Percentiles rank a stretch among this genome's conserved stretches.
Conservation (phyloP, 192 early-diverging fungal genomes). For the Backusella sp. region DNA sequence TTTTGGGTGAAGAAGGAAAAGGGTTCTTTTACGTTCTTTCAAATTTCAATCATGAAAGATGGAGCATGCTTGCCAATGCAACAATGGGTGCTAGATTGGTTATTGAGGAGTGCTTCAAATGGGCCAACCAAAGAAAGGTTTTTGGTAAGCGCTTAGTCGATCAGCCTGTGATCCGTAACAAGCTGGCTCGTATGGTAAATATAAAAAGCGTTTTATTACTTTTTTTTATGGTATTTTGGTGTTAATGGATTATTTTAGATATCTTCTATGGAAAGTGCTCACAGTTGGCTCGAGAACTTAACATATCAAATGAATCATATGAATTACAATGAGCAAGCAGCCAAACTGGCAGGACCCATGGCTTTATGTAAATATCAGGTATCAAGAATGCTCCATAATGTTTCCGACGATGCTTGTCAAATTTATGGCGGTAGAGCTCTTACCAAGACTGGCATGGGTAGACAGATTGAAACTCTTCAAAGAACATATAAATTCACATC, state of each 20-base stretch:
- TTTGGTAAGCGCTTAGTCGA: conserved; percentile 67
- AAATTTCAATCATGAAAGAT: conserved; percentile 75
- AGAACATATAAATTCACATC: conserved; percentile 54
- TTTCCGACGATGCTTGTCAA: conserved; percentile 63
- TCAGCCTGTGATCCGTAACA: conserved; percentile 68
- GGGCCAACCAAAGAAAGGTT: conserved; percentile 70
- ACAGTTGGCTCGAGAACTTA: conserved; percentile 58
- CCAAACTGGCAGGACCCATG: conserved; percentile 62
- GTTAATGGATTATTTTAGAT: conserved; percentile 24
- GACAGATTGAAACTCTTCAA: conserved; percentile 59
- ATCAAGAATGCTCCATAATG: conserved; percentile 57
- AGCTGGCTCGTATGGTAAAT: conserved; percentile 62
- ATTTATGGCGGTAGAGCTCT: conserved; percentile 73
- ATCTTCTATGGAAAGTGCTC: conserved; percentile 43
- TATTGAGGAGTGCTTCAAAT: conserved; percentile 65
- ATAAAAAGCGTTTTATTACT: neutral
- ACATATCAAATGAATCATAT: conserved; percentile 71
- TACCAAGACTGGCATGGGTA: conserved; percentile 73
- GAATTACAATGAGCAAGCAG: conserved; percentile 58
- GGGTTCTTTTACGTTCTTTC: conserved; percentile 68
- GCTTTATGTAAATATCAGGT: conserved; percentile 56
- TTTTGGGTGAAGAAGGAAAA: conserved; percentile 60
- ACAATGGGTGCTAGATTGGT: conserved; percentile 39
- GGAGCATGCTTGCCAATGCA: conserved; percentile 44
- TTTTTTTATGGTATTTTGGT: neutral